Evolutionary conservation across 192 early-diverging fungal species (phyloP).

Genomic region (Gigaspora rosea): DNA sequence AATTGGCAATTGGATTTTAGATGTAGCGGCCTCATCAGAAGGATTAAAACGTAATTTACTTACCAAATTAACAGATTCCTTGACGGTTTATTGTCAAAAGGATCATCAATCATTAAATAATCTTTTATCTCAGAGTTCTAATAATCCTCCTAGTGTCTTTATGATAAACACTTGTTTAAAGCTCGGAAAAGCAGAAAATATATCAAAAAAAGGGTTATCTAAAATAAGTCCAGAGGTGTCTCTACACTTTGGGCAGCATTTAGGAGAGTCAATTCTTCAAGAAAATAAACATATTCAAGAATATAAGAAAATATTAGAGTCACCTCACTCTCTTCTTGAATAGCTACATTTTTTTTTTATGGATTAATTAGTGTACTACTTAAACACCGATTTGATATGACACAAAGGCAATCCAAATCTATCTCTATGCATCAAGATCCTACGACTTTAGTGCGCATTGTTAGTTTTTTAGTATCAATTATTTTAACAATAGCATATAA

Average conservation of each 20-base stretch:
- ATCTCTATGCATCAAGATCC: not conserved
- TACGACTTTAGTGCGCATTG: not conserved
- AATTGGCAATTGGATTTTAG: not conserved
- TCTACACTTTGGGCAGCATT: not conserved
- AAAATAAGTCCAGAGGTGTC: not conserved
- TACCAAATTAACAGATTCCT: not conserved
- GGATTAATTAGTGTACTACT: not conserved
- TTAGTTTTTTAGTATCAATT: constrained; percentile 1
- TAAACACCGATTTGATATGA: not conserved
- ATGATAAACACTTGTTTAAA: not conserved
- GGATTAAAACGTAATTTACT: not conserved
- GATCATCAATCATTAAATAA: not conserved
- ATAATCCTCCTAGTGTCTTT: not conserved
- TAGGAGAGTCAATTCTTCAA: not conserved
- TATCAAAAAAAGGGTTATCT: not conserved
- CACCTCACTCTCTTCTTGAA: not conserved
- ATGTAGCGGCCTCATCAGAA: not conserved
- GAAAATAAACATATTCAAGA: not conserved
- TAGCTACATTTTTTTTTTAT: not conserved
- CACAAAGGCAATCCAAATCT: not conserved
- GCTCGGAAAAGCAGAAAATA: not conserved
- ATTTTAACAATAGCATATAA: constrained; percentile 1
- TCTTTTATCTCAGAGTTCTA: not conserved
- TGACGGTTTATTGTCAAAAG: not conserved
- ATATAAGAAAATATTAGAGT: not conserved